Evolutionary conservation across 768 basidiomycete genomes (phyloP).

Genomic region (Zangia roseola): DNA sequence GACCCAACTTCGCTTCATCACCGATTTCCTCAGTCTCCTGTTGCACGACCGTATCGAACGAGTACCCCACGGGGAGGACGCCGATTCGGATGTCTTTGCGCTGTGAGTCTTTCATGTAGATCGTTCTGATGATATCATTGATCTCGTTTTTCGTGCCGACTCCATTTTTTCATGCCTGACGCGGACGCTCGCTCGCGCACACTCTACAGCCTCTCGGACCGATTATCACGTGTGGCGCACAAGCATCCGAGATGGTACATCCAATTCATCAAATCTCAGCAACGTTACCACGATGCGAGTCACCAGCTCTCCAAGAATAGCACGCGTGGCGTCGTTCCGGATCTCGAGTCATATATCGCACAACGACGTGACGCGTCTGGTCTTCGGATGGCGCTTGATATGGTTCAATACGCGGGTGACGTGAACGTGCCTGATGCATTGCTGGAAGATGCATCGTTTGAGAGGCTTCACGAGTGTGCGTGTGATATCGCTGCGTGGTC

Average conservation of each 20-base stretch:
- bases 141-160: background rate
- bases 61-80: conserved; percentile 5
- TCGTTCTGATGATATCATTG: conserved; percentile 9
- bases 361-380: conserved; percentile 50
- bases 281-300: conserved; percentile 34
- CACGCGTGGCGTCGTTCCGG: conserved; percentile 26
- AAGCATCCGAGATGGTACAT: conserved; percentile 40
- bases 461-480: conserved; percentile 38
- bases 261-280: conserved; percentile 40
- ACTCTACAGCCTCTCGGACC: conserved; percentile 37
- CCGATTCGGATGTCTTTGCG: conserved; percentile 9
- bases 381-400: conserved; percentile 45
- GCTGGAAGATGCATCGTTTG: conserved; percentile 27
- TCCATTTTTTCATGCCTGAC: conserved; percentile 1
- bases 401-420: conserved; percentile 55
- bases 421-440: conserved; percentile 36
- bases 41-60: conserved; percentile 35
- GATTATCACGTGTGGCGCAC: conserved; percentile 35
- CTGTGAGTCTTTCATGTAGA: conserved; percentile 19
- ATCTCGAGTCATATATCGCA: conserved; percentile 47
- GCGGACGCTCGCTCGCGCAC: too few relatives aligned
- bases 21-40: conserved; percentile 49
- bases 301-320: conserved; percentile 27
- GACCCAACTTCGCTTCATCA: conserved; percentile 51
- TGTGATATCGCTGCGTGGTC: conserved; percentile 53